Percentiles rank a stretch among this genome's conserved stretches.
These are phyloP conservation scores for Pichia cactophila DNA, from an alignment of 1,139 yeast species.

Conservation along the genomic window DNA sequence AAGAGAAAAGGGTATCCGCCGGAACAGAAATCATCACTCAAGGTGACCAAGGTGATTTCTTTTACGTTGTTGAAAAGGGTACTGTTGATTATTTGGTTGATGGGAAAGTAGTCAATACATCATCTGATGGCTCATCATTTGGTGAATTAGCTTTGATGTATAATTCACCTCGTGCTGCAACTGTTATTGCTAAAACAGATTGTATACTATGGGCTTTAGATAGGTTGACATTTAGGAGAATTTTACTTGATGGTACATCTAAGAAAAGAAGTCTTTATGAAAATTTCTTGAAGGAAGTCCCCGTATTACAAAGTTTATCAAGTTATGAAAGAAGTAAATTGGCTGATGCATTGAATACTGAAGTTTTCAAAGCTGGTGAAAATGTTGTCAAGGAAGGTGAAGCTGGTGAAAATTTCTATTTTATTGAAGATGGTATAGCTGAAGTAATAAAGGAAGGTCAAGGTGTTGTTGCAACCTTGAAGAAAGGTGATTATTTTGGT, in stretches of 20 bases:
- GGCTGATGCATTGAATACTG: conserved; percentile 89
- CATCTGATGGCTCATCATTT: conserved; percentile 82
- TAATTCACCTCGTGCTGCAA: conserved; percentile 96
- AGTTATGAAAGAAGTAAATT: conserved; percentile 81
- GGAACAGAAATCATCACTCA: conserved; percentile 73
- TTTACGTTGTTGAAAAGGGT: conserved; percentile 84
- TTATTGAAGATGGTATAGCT: conserved; percentile 84
- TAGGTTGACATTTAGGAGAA: conserved; percentile 86
- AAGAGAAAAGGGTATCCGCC: conserved; percentile 55
- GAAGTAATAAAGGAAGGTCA: conserved; percentile 54
- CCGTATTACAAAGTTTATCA: conserved; percentile 65
- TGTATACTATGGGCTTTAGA: conserved; percentile 87
- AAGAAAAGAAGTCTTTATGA: conserved; percentile 89
- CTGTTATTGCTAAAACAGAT: conserved; percentile 69
- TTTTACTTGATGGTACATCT: conserved; percentile 81
- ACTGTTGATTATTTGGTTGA: conserved; percentile 73
- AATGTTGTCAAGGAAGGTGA: conserved; percentile 84
- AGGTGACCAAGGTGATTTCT: conserved; percentile 95
- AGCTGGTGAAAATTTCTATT: conserved; percentile 81
- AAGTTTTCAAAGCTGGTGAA: conserved; percentile 63
- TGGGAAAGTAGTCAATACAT: conserved; percentile 62
- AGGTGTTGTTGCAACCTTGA: conserved; percentile 54
- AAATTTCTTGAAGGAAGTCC: conserved; percentile 79
- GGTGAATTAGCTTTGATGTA: conserved; percentile 98
- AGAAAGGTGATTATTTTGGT: conserved; percentile 91